These are phyloP conservation scores for Populus ilicifolia DNA, from an alignment of 345 rosid genomes.

Conservation along the genomic window DNA sequence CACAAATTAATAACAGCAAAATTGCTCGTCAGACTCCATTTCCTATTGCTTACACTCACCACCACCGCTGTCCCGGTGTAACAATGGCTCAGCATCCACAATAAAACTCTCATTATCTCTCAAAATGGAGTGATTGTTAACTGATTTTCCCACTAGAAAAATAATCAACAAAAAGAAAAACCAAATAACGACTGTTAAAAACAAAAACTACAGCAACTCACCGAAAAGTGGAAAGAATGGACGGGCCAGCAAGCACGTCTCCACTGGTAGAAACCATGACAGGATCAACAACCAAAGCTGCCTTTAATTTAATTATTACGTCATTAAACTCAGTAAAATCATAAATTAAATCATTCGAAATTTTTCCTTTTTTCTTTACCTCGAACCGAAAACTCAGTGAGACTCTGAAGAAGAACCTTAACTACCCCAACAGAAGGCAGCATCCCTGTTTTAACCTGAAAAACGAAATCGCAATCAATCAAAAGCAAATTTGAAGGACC, in stretches of 20 bases:
- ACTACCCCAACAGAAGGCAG: conserved; percentile 72
- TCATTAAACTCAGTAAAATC: conserved; percentile 26
- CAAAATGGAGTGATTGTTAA: too few relatives aligned
- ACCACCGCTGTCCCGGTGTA: too few relatives aligned
- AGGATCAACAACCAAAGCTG: conserved; percentile 96
- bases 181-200: neutral
- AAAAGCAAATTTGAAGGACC: too few relatives aligned
- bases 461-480: conserved; percentile 4
- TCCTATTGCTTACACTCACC: too few relatives aligned
- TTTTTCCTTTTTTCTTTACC: conserved; percentile 39
- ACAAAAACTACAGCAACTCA: conserved; percentile 32
- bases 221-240: conserved; percentile 61
- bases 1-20: too few relatives aligned
- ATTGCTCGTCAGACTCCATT: too few relatives aligned
- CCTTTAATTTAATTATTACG: conserved; percentile 39
- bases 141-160: neutral
- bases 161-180: neutral
- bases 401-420: conserved; percentile 49
- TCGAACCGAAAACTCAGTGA: conserved; percentile 54
- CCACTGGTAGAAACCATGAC: conserved; percentile 98
- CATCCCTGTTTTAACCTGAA: conserved; percentile 95
- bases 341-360: neutral
- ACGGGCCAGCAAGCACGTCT: conserved; percentile 76
- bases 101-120: too few relatives aligned
- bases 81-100: too few relatives aligned